phyloP scores from a whole-genome alignment of 495 filamentous ascomycete genomes.

The Aspergillus sclerotiicarbonarius region DNA sequence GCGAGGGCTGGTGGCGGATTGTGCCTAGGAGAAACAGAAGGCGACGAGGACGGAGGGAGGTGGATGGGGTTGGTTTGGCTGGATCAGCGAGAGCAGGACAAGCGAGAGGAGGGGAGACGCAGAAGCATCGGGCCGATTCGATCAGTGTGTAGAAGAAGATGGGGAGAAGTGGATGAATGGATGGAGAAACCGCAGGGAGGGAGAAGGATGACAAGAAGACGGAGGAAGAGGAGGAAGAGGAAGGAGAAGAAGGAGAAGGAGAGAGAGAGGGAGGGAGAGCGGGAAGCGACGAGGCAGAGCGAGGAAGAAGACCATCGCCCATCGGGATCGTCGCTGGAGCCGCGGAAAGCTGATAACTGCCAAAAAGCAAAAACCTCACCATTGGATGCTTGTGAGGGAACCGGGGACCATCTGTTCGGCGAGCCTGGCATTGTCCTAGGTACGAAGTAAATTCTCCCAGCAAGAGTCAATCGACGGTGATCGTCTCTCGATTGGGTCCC shows the following conservation, averaged over 20 bases:
- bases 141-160: no score
- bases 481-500: no score
- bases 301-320: background rate
- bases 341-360: background rate
- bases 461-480: no score
- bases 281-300: background rate
- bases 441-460: no score
- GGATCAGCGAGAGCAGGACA: slow-evolving; percentile 13
- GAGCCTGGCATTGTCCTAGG: no score
- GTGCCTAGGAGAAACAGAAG: background rate
- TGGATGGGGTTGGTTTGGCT: background rate
- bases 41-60: background rate
- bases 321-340: background rate
- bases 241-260: background rate
- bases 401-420: no score
- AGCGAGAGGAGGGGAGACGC: slow-evolving; percentile 1
- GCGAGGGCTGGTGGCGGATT: background rate
- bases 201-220: background rate
- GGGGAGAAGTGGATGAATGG: no score
- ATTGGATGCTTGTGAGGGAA: no score
- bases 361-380: background rate
- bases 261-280: background rate
- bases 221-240: slow-evolving; percentile 2
- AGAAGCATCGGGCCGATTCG: background rate
- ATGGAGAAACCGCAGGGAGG: background rate